Base-by-base conservation (phyloP, 2,329 filamentous ascomycete species). In the Sporothrix mexicana region DNA sequence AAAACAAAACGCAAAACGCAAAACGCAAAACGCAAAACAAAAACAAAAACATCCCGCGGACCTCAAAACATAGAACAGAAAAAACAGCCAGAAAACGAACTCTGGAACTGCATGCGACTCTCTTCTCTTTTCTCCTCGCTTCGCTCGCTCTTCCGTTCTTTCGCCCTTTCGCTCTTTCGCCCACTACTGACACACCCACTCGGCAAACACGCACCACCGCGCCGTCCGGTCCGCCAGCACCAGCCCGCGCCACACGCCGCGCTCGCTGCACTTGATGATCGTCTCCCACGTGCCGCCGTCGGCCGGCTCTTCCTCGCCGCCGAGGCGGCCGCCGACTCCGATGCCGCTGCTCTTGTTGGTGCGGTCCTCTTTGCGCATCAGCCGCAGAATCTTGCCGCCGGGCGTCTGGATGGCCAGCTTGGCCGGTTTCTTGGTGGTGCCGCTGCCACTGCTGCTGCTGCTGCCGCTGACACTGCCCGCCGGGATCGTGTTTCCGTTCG, bases 331-430 rank as follows among this genome's bases (percentile, higher is more conserved):
- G 62, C 83, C 85, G 30, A 84, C 83, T 64, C 84, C 86, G 74
- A 85, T 83, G 82, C 83, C 75, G 17, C 51, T 59, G 68, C 80
- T 81, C 68, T 83, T 84, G 51, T 84, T 36, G 30, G 30, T 87
- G 78, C 87, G 86, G 75, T 94, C 92, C 77, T 90, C 93, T 84
- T 95, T 95, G 77, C 93, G 87, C 85, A 94, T 94, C 79, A 97
- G 85, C 70, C 96, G 87, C 73, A 98, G 88, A 77, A 99, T 98
- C 84, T 98, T 98, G 74, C 97, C 96, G 43, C 92, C 93, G 0
- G 96, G 96, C 6, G 93, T 94, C 82, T 99, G 96, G 72, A 99
- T 95, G 0, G 96, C 96, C 71, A 99, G 83, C 82, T 99, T 99
- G 5, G 96, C 96, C 2, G 96, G 95, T 81, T 99, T 99, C 79